Evolutionary conservation across 352 stramenopile genomes (phyloP), one percentile per base, ranked within the genome.

Genomic region (Pythium angustatum): DNA sequence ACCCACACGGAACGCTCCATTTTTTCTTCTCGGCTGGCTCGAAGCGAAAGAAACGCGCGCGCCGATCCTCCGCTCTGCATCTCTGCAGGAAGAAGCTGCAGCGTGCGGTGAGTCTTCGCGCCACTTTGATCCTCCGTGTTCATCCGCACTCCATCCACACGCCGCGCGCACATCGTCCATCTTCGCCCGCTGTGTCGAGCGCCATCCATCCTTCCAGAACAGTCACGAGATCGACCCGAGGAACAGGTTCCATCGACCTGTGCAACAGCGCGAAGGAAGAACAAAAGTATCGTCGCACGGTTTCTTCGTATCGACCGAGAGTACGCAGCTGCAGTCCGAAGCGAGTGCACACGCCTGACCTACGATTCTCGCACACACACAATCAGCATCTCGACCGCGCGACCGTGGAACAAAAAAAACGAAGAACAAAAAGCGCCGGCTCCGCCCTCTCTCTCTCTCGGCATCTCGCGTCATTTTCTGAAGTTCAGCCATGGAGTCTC

Each of bases 401-500:
- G 19, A 14, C 19, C 17, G 40, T 47, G 10, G 28, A 61, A 55
- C 27, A 55, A 63, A 17, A 36, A 24, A 24, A 34, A 50, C 38
- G 38, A 44, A 44, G 38, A 47, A 47, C 5, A n/a, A 10, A 43
- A 43, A 17, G n/a, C n/a, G n/a, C n/a, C n/a, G n/a, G n/a, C n/a
- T n/a, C n/a, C n/a, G n/a, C n/a, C n/a, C n/a, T n/a, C n/a, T n/a
- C n/a, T n/a, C 36, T 5, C 36, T 21, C 36, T 6, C 36, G 36
- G 30, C 21, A 27, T 3, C 15, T 44, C 41, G 30, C 44, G 26
- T 49, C 50, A 47, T 54, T 62, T 58, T 38, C 52, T 52, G 34
- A 62, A 58, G 43, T 52, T 56, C 33, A 26, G 52, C 10, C 1
- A 68, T 68, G 62, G 62, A 68, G 19, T 31, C 62, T 38, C 62